Evolutionary conservation across 23 red algal genomes (phyloP), one percentile per base, ranked within the genome.

Genomic region (Chondrus crispus): DNA sequence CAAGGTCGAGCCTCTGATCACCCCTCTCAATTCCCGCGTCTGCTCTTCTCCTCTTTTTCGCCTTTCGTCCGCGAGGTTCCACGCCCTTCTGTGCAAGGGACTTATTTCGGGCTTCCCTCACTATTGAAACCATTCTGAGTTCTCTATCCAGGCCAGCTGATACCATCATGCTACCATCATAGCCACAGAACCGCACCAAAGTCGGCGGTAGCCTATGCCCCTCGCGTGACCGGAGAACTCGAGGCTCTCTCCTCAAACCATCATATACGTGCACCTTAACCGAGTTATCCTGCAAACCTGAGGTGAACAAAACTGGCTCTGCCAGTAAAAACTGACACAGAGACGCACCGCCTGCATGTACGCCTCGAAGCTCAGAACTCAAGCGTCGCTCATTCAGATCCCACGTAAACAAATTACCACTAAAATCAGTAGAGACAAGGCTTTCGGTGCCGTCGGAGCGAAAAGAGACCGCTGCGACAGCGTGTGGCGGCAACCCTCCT

Each of bases 201-300:
- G 81, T 76, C 1, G 97, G 97, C 20, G 97, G 94, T 30, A 89
- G 53, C 48, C 66, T 51, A 57, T 96, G 94, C n/a, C 97, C 97
- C 49, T 93, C 83, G 35, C 97, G 39, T 41, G 76, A 95, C 35
- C 89, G 84, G n/a, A 99, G 52, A 48, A 99, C 47, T 66, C 97
- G 78, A 19, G 89, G 76, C n/a, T 68, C 62, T 29, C 85, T 80
- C 38, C 77, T 79, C 32, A 64, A 28, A 14, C 77, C 75, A 64
- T 99, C 97, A 50, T 85, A 96, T 37, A 96, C 58, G 54, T 94
- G 91, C 19, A 99, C 78, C 92, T 99, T 99, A 45, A 99, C 29
- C n/a, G 84, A 85, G 75, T 99, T 99, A 62, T 99, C 97, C 20
- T 29, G 18, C 62, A 74, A 70, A 26, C 97, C 97, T 28, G 82